Evolutionary conservation across 2,329 filamentous ascomycete genomes (phyloP), one percentile per base, ranked within the genome.

Genomic region (Monilinia fructicola): DNA sequence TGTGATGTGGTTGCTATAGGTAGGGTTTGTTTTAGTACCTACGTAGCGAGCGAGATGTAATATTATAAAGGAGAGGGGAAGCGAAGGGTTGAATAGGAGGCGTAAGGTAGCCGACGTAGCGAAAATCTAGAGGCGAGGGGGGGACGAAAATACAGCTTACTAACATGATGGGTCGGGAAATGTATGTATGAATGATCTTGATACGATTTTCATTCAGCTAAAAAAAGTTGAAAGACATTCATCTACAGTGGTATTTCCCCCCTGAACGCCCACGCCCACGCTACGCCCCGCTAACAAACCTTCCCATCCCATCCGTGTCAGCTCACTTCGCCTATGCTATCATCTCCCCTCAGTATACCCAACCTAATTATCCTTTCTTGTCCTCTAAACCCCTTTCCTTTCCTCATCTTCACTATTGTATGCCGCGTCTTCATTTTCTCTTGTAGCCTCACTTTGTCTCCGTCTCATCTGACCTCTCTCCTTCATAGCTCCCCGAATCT

Each of bases 401-500:
- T 71, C 69, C 38, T 74, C 72, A 21, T 65, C 67, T 18, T 72
- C 70, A 40, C 69, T 71, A n/a, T 70, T 69, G 54, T 80, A 79
- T 18, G 79, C 80, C 50, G 78, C 78, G 63, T 81, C 80, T 38
- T 79, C 79, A 58, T 80, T 81, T 23, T 79, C 80, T 40, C 77
- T 78, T 69, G 63, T 77, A 70, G 65, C 76, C 73, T 69, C 73
- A 72, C 65, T 79, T 76, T 73, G 80, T 72, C 76, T 78, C 74
- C 74, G 76, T 74, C 76, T 72, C 82, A 86, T 81, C 81, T 84
- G 71, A 83, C 89, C 89, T n/a, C 91, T 80, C 77, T 93, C 89
- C 72, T 84, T 82, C 91, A 98, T 96, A 5, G 92, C 92, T 71
- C 88, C 90, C 64, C 91, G 85, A 72, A 98, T 93, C 80, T 90